Percentiles rank a stretch among this genome's conserved stretches.
Conservation (phyloP, 768 basidiomycete genomes). For the Suillus paluster region DNA sequence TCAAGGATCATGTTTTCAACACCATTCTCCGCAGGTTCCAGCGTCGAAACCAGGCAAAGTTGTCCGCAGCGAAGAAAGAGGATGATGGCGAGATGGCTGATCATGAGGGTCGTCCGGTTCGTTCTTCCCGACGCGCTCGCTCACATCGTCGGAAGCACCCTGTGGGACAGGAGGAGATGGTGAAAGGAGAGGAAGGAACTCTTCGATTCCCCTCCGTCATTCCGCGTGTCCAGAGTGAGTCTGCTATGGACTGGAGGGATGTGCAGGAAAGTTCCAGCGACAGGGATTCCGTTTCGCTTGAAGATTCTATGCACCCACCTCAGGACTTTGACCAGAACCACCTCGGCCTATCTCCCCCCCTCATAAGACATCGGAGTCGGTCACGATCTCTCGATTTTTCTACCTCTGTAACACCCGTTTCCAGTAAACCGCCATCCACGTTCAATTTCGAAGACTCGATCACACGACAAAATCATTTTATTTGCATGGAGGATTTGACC, state of each 20-base stretch:
- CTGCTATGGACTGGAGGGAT: conserved; percentile 42
- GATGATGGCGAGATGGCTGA: conserved; percentile 60
- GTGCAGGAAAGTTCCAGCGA: conserved; percentile 46
- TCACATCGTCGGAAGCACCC: conserved; percentile 23
- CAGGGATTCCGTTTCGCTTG: conserved; percentile 42
- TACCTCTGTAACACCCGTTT: conserved; percentile 23
- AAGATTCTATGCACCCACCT: conserved; percentile 21
- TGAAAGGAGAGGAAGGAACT: conserved; percentile 44
- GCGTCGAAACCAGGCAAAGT: conserved; percentile 45
- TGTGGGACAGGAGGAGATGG: conserved; percentile 39
- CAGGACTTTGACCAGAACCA: conserved; percentile 24
- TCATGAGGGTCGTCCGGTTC: conserved; percentile 40
- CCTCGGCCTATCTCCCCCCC: conserved; percentile 27
- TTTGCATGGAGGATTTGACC: conserved; percentile 98
- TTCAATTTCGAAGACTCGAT: conserved; percentile 50
- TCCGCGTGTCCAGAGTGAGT: conserved; percentile 71
- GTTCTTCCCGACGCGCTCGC: conserved; percentile 11
- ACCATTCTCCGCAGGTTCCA: conserved; percentile 80
- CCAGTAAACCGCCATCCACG: conserved; percentile 38
- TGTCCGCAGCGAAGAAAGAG: conserved; percentile 48
- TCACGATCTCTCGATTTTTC: conserved; percentile 42
- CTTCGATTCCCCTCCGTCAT: conserved; percentile 39
- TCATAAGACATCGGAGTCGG: conserved; percentile 46
- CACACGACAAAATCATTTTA: conserved; percentile 95
- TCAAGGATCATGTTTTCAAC: conserved; percentile 96